Conservation (phyloP, 2,329 filamentous ascomycete genomes). For the Fonsecaea erecta region DNA sequence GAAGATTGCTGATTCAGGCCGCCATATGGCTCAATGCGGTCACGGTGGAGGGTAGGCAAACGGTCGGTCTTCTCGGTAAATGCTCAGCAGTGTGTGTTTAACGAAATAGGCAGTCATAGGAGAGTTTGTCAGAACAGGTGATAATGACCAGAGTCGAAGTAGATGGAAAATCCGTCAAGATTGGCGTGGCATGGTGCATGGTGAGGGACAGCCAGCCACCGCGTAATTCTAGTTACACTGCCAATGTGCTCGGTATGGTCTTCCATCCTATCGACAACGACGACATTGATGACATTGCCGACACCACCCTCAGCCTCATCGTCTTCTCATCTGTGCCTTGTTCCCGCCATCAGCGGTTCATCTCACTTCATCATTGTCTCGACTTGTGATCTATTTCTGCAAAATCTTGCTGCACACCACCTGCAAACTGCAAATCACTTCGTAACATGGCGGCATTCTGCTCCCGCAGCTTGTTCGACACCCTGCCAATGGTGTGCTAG, state of each 20-base stretch:
- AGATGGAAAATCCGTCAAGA: too few relatives aligned
- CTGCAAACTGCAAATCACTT: neutral
- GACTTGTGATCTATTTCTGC: neutral
- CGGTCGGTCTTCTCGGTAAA: neutral
- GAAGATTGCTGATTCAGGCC: neutral
- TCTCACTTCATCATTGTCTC: neutral
- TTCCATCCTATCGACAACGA: neutral
- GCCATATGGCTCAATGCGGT: neutral
- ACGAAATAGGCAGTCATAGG: neutral
- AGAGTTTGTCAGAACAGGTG: neutral
- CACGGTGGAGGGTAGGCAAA: neutral
- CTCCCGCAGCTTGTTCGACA: neutral
- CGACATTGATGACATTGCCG: too few relatives aligned
- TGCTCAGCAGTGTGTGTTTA: neutral
- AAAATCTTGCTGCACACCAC: neutral
- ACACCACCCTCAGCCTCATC: neutral
- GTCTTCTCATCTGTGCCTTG: neutral
- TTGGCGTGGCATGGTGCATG: too few relatives aligned
- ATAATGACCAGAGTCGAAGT: neutral
- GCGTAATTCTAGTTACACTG: neutral
- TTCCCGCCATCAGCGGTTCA: neutral
- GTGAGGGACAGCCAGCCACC: too few relatives aligned
- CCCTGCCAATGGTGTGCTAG: neutral
- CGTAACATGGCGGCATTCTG: neutral
- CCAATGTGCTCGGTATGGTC: neutral